Base-by-base conservation (phyloP, 2,329 filamentous ascomycete species). In the Hortaea sp. region DNA sequence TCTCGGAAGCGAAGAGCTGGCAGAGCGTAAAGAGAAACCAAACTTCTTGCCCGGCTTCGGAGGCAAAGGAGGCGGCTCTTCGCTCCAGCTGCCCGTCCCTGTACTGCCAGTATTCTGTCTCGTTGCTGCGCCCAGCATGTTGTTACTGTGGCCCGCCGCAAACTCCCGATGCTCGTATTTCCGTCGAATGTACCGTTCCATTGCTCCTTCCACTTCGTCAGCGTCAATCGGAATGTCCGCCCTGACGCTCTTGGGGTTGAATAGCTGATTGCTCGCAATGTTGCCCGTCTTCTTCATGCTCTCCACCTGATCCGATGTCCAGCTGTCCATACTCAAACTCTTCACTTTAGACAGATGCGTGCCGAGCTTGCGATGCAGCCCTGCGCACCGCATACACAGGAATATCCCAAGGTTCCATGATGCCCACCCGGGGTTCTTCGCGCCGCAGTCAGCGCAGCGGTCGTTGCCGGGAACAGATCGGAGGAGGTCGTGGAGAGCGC, bases 331-430 rank as follows among this genome's bases (percentile, higher is more conserved):
- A 66, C 85, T 97, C 70, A 98, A 69, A 34, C 89, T 97, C 69
- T 98, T 98, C 72, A 98, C 88, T 67, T 98, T 98, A 55, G 89
- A 95, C 53, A 98, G 88, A 67, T 98, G 92, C 37, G 92, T 97
- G 51, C 92, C 92, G 61, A 98, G 75, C 69, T 97, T 97, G 62
- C 92, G 86, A 72, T 98, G 92, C 61, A 97, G 78, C 45, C 88
- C 79, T 45, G 89, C 92, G 74, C 92, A 98, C 64, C 92, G 87
- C 85, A 98, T 94, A 70, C 92, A 98, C 43, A 98, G 75, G 65
- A 98, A 98, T 54, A 97, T 81, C 49, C 92, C 92, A 69, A 98
- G 73, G 86, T 95, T 95, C 89, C 89, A 95, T 72, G 88, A 94
- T 66, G 89, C 88, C 89, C 89, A 95, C 71, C 82, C 88, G 80